Evolutionary conservation across 2,329 filamentous ascomycete species (phyloP), one percentile per base, ranked within the genome.

Genomic region (Arthroderma sp.): DNA sequence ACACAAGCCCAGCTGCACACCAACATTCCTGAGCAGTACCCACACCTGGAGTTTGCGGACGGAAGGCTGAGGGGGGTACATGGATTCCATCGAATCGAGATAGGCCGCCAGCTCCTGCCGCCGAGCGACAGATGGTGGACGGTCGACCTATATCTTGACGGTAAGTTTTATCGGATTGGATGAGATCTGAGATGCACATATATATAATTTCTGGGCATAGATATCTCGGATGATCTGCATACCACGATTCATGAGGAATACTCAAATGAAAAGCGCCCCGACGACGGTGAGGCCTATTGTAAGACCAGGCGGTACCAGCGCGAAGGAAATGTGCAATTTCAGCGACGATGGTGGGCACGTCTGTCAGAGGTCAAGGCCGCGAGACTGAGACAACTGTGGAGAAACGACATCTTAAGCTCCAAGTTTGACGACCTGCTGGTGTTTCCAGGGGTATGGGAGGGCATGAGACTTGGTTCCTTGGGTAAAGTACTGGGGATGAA

Each of bases 401-500:
- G 43, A 6, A 28, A 47, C 36, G 40, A 9, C 11, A 3, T 51
- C 5, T 38, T 61, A 36, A 50, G 51, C 36, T 42, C 49, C 34
- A 54, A 54, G 34, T 64, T 65, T 50, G 49, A 66, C 44, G 43
- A 42, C 28, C 50, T 64, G 15, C 50, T 58, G 4, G 41, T 50
- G 38, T 56, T 65, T 30, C 57, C 55, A 29, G 53, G 54, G 38
- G 54, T 63, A 36, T 60, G 53, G 53, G 50, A 49, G 38, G 54
- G 55, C 37, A 58, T 63, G 44, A 52, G 54, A 42, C 44, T 61
- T 5, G 57, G 57, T 36, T 52, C 49, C n/a, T 51, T 53, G 31
- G 44, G 56, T 37, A 55, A 47, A 36, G 51, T 58, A 36, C 49
- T 62, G 30, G 50, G 51, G 1, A 44, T 56, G 10, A 53, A 54